Conservation (phyloP, 2,329 filamentous ascomycete genomes). For the Neofusicoccum umdonicola region DNA sequence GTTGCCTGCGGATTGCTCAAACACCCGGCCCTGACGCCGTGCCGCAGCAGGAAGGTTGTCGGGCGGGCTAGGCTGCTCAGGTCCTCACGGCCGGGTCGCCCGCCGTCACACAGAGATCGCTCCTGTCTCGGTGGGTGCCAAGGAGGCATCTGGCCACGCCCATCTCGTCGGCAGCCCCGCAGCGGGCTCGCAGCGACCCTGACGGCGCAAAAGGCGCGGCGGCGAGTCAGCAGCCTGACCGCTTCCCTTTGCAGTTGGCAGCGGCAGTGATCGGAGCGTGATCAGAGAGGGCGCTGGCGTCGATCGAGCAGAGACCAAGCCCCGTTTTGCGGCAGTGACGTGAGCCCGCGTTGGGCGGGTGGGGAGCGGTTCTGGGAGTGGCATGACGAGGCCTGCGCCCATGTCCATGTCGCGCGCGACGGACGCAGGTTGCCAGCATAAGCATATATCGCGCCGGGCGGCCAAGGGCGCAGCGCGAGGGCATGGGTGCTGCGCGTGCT, state of each 20-base stretch:
- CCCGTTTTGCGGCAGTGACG: conserved; percentile 4
- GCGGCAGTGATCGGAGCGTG: conserved; percentile 11
- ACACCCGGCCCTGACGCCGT: neutral
- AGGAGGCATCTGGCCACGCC: neutral
- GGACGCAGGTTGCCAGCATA: conserved; percentile 2
- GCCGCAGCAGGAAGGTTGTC: conserved; percentile 5
- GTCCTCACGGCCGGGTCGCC: neutral
- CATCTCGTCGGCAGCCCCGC: conserved; percentile 8
- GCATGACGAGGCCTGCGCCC: conserved; percentile 2
- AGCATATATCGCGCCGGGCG: conserved; percentile 1
- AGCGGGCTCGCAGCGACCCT: neutral
- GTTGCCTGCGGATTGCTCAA: conserved; percentile 5
- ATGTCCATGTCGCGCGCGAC: neutral
- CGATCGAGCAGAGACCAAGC: conserved; percentile 13
- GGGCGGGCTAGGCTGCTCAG: neutral
- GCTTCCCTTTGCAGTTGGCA: conserved; percentile 2
- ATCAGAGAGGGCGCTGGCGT: conserved; percentile 11
- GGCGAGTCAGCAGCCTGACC: conserved; percentile 12
- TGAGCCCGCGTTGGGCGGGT: conserved; percentile 15
- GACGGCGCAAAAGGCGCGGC: neutral
- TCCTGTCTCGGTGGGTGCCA: conserved; percentile 7
- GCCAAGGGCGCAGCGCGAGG: neutral
- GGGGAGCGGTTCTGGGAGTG: conserved; percentile 12
- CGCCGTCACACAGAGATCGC: conserved; percentile 7
- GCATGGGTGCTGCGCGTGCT: neutral